A percentile compares a stretch with the other conserved stretches of the same genome.
Conservation (phyloP, 768 basidiomycete species). For the Lactarius psammicola region DNA sequence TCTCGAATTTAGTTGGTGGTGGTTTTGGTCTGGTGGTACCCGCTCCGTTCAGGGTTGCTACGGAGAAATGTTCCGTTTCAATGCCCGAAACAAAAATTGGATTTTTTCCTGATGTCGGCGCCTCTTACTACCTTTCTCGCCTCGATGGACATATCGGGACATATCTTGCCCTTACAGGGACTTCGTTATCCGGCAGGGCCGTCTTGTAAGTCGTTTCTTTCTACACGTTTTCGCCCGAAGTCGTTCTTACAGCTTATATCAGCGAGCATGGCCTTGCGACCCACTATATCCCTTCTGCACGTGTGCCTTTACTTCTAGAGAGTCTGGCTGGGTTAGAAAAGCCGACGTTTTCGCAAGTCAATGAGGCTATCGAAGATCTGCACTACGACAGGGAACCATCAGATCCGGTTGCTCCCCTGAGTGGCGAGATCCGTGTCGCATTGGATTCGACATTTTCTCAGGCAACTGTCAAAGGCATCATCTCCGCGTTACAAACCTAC, state of each 20-base stretch:
- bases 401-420: conserved; percentile 53
- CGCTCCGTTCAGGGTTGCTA: conserved; percentile 89
- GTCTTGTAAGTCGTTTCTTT: conserved; percentile 65
- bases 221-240: not conserved
- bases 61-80: conserved; percentile 85
- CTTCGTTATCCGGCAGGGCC: conserved; percentile 68
- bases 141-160: conserved; percentile 91
- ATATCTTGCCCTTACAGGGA: conserved; percentile 87
- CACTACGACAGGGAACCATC: conserved; percentile 55
- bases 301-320: conserved; percentile 67
- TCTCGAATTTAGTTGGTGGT: conserved; percentile 74
- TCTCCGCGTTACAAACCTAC: conserved; percentile 50
- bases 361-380: conserved; percentile 68
- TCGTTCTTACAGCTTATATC: conserved; percentile 17
- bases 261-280: conserved; percentile 94
- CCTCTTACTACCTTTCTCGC: conserved; percentile 82
- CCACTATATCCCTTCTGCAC: conserved; percentile 80
- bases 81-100: conserved; percentile 98
- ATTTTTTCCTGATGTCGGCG: conserved; percentile 91
- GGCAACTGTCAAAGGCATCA: conserved; percentile 67
- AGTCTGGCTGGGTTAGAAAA: conserved; percentile 60
- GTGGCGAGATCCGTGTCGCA: conserved; percentile 65
- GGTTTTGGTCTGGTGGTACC: conserved; percentile 85
- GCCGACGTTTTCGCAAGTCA: conserved; percentile 49
- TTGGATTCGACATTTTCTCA: conserved; percentile 79